Evolutionary conservation across 2,329 filamentous ascomycete species (phyloP), one percentile per base, ranked within the genome.

Genomic region (Arthrinium phaeospermum): DNA sequence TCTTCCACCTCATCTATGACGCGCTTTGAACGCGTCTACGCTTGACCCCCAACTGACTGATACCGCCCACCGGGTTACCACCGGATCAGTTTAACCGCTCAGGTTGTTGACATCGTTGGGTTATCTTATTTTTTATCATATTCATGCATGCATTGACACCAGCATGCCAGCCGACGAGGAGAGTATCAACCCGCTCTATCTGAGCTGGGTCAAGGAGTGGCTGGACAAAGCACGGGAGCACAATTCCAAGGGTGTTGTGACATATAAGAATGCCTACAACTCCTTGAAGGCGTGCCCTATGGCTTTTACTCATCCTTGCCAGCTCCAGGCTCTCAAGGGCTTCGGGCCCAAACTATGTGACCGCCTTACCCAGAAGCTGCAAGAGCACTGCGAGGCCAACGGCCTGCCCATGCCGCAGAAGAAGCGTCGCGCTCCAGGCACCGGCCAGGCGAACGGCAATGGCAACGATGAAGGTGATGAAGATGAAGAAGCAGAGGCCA

Each of bases 191-290:
- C 91, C 93, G 6, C 85, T 94, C 53, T 86, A 94, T 12, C 86
- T 95, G 14, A 83, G 84, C 75, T 95, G 92, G 91, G 90, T 95
- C 69, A 91, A 93, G 78, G 92, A 95, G 84, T 94, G 92, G 92
- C 87, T 92, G 69, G 92, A 95, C 64, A 80, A 88, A 53, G 93
- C 92, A 16, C 86, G 88, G 68, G 90, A 94, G 76, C 88, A 88
- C 67, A 94, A 92, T 78, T 89, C 90, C 24, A 94, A 94, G 79
- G 92, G 92, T 30, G 83, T 91, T 34, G 89, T 87, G n/a, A 91
- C 89, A 0, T 96, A 95, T 81, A 92, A 90, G 75, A 90, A 92
- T 76, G 94, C 94, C 0, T 94, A 94, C 78, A 88, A 94, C 72
- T 93, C 93, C 2, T 89, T 96, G 80, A 93, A 91, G 81, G 89